Evolutionary conservation across 1,139 yeast species (phyloP).

Genomic region (Fermentozyma sake): DNA sequence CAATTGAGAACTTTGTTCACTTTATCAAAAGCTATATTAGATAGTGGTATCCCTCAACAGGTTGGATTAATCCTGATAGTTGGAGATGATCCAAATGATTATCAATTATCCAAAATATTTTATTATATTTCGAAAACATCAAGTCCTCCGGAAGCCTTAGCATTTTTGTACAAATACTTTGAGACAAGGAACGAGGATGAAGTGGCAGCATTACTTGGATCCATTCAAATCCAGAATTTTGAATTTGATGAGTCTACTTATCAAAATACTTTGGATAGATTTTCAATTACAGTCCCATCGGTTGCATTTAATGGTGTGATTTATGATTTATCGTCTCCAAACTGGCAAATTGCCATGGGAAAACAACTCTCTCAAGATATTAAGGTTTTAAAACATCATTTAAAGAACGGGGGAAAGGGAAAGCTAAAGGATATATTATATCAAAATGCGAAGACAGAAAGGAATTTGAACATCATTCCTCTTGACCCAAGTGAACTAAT

Average conservation of each 20-base stretch:
- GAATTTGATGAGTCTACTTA: constrained; percentile 10
- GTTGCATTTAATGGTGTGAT: constrained; percentile 75
- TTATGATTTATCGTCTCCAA: constrained; percentile 28
- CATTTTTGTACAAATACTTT: constrained; percentile 35
- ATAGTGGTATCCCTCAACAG: constrained; percentile 69
- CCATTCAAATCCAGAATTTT: constrained; percentile 14
- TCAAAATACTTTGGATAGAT: constrained; percentile 16
- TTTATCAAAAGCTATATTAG: constrained; percentile 46
- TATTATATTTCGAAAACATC: constrained; percentile 31
- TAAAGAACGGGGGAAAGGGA: constrained; percentile 18
- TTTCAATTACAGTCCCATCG: constrained; percentile 45
- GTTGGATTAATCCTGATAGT: constrained; percentile 72
- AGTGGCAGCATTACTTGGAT: constrained; percentile 19
- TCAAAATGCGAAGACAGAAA: constrained; percentile 25
- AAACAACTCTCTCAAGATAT: constrained; percentile 38
- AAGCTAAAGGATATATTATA: constrained; percentile 28
- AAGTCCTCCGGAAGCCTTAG: constrained; percentile 33
- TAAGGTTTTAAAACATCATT: constrained; percentile 19
- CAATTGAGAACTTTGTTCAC: constrained; percentile 47
- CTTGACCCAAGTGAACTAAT: constrained; percentile 26
- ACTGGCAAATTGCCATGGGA: constrained; percentile 39
- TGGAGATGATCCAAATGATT: constrained; percentile 25
- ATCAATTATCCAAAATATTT: constrained; percentile 26
- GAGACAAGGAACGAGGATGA: constrained; percentile 25
- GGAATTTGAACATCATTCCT: constrained; percentile 36